Base-by-base conservation (phyloP, 768 basidiomycete species). In the Xerocomellus chrysenteron region DNA sequence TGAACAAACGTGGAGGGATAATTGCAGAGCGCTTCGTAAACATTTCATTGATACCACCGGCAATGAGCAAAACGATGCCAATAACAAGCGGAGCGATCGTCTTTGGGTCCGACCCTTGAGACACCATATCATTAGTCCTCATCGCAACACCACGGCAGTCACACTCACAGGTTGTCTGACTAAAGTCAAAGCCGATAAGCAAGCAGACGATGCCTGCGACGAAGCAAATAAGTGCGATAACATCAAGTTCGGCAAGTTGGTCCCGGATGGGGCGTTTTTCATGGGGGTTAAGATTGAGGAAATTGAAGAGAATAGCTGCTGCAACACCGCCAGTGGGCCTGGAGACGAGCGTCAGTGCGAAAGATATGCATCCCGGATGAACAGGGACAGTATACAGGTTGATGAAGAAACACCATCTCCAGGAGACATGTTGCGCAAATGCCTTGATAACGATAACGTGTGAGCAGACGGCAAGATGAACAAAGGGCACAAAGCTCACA, bases 401-500 rank as follows among this genome's bases (percentile, higher is more conserved):
- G 61, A 90, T 85, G 67, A 83, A 88, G 71, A 90, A 90, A 67
- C 87, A 88, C 91, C 91, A 92, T 74, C 91, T 73, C 91, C 91
- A 93, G 1, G 84, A 78, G 17, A 85, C 84, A 65, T 88, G 85
- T 64, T 91, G 83, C 0, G 89, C 82, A 55, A 92, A 82, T 12
- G 73, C 84, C 87, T 58, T 46, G 21, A 14, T 12, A 24, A 44
- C 30, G 26, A n/a, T n/a, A n/a, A n/a, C n/a, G n/a, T n/a, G 10
- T 53, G 53, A 52, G 58, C 37, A 57, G 56, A 52, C 47, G 39
- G 5, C 2, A 32, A 44, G 40, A 48, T 9, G n/a, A 14, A 35
- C 2, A 2, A 36, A 46, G 40, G 6, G 14, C 19, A 48, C 1
- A 14, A 45, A 37, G 74, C 86, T 76, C 66, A 88, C 88, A 57